phyloP scores from a whole-genome alignment of 2,329 filamentous ascomycete genomes.

The Microcyclospora tardicrescens region DNA sequence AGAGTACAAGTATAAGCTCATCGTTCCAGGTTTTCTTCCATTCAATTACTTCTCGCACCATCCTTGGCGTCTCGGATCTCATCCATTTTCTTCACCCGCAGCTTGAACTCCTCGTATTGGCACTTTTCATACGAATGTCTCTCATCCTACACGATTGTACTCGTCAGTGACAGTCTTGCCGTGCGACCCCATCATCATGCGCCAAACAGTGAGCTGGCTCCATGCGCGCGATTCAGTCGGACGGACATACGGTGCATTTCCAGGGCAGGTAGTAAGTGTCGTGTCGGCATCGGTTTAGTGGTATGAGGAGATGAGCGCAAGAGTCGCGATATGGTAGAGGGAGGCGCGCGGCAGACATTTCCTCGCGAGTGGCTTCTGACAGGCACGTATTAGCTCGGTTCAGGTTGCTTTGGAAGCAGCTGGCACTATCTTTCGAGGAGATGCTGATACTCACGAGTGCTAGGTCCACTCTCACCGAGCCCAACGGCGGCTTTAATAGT shows the following conservation, averaged over 20 bases:
- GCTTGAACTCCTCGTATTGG: constrained; percentile 98
- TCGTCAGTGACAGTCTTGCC: background rate
- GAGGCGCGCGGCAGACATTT: constrained; percentile 84
- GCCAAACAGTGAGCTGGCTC: background rate
- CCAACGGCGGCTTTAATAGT: constrained; percentile 37
- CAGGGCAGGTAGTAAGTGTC: constrained; percentile 90
- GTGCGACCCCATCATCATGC: no score
- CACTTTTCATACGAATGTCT: constrained; percentile 98
- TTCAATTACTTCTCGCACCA: constrained; percentile 70
- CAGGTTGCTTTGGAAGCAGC: no score
- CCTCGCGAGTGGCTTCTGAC: constrained; percentile 67
- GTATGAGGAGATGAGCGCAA: constrained; percentile 89
- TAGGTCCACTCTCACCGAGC: constrained; percentile 23
- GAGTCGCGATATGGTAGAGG: constrained; percentile 88
- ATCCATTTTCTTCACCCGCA: constrained; percentile 96
- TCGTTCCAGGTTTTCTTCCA: no score
- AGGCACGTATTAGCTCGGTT: background rate
- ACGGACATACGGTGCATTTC: constrained; percentile 76
- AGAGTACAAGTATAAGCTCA: no score
- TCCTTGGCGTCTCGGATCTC: constrained; percentile 78
- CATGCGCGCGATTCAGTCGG: background rate
- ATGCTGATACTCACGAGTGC: constrained; percentile 20
- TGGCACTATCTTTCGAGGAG: background rate
- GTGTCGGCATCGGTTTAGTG: constrained; percentile 85
- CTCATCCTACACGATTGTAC: constrained; percentile 55